phyloP scores from a whole-genome alignment of 2,329 filamentous ascomycete genomes.

The Xylaria sp. region DNA sequence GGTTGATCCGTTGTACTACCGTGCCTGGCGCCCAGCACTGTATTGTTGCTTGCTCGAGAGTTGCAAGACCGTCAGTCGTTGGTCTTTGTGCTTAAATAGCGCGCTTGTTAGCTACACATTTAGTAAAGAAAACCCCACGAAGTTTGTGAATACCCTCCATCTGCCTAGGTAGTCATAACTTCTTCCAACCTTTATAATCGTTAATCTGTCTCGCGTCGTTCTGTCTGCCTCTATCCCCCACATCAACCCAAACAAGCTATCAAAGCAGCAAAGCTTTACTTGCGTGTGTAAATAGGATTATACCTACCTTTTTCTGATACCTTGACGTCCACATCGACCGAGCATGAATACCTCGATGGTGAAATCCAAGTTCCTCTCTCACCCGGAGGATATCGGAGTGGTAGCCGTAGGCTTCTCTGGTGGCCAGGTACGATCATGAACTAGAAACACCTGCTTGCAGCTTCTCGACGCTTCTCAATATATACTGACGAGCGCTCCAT shows the following conservation, averaged over 20 bases:
- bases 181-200: constrained; percentile 6
- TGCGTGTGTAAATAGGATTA: background rate
- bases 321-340: background rate
- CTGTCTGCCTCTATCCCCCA: background rate
- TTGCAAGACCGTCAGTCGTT: constrained; percentile 23
- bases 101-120: constrained; percentile 16
- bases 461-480: background rate
- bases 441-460: background rate
- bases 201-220: background rate
- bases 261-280: background rate
- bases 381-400: constrained; percentile 83
- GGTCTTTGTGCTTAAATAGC: constrained; percentile 30
- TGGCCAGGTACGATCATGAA: constrained; percentile 75
- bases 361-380: constrained; percentile 79
- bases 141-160: constrained; percentile 14
- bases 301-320: background rate
- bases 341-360: constrained; percentile 65
- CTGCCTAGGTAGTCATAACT: background rate
- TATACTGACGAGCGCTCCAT: constrained; percentile 32
- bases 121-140: constrained; percentile 22
- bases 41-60: constrained; percentile 2
- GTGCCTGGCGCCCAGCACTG: background rate
- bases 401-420: constrained; percentile 97
- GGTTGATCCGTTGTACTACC: constrained; percentile 2
- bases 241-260: background rate